Evolutionary conservation across 2,329 filamentous ascomycete genomes (phyloP).

Genomic region (Venturia carpophila): DNA sequence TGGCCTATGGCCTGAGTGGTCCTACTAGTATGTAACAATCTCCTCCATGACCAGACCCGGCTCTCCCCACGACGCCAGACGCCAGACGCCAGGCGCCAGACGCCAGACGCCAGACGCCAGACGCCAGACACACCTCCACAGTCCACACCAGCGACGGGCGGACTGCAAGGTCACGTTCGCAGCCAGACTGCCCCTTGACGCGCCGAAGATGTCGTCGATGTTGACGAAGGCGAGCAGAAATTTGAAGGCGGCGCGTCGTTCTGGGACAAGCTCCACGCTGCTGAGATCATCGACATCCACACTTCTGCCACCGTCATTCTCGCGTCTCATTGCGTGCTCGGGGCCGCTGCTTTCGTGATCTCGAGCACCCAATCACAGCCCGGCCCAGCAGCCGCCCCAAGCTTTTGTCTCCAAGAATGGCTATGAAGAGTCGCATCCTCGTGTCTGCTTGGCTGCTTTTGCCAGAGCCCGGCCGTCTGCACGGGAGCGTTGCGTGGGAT

Average conservation of each 20-base stretch:
- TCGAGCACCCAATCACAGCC: background rate
- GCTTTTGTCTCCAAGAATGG: background rate
- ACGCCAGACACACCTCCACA: no score
- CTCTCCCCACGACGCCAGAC: no score
- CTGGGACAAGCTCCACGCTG: background rate
- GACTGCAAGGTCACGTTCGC: no score
- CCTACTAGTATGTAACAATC: no score
- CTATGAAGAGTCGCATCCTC: background rate
- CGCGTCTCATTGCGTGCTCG: background rate
- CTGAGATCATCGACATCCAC: background rate
- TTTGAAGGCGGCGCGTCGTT: background rate
- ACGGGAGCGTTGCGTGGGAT: no score
- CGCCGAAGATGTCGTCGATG: no score
- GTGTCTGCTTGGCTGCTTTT: slow-evolving; percentile 3
- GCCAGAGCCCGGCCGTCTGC: background rate
- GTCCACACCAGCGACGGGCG: no score
- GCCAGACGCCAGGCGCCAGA: no score
- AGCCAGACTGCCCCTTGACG: no score
- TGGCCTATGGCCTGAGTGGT: background rate
- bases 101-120: no score
- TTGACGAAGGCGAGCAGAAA: no score
- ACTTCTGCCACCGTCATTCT: background rate
- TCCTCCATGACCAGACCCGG: background rate
- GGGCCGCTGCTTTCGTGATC: background rate
- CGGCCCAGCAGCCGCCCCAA: background rate